phyloP scores from a whole-genome alignment of 2,329 filamentous ascomycete species.

The Clonostachys solani region DNA sequence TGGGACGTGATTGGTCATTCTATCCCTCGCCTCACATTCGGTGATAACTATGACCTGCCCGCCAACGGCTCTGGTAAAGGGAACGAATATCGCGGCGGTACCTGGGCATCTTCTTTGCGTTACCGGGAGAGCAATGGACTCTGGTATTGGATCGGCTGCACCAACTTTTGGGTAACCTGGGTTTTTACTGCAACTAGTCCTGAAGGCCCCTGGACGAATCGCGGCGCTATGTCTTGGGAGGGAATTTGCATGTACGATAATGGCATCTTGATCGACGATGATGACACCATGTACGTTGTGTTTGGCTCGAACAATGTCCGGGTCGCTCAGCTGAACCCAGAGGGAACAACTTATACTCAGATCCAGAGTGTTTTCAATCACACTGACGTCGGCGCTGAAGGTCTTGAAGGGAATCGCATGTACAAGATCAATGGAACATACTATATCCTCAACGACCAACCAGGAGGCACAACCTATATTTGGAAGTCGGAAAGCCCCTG shows the following conservation, averaged over 20 bases:
- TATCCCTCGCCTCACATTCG: conserved; percentile 38
- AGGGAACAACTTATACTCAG: conserved; percentile 39
- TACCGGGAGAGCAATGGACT: conserved; percentile 42
- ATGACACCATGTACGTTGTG: conserved; percentile 54
- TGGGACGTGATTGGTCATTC: conserved; percentile 42
- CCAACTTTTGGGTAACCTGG: conserved; percentile 44
- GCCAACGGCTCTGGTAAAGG: conserved; percentile 14
- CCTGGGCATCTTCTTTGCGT: conserved; percentile 49
- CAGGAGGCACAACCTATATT: conserved; percentile 35
- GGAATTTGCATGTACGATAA: conserved; percentile 52
- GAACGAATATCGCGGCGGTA: conserved; percentile 46
- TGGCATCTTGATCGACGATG: conserved; percentile 52
- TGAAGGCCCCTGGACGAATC: conserved; percentile 36
- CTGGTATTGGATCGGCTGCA: conserved; percentile 56
- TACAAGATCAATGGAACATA: conserved; percentile 54
- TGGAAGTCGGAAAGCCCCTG: conserved; percentile 43
- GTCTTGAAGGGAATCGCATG: conserved; percentile 45
- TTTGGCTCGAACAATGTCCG: conserved; percentile 44
- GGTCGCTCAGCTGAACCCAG: conserved; percentile 44
- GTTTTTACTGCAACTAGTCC: conserved; percentile 42
- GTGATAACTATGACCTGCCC: conserved; percentile 39
- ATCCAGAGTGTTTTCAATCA: conserved; percentile 19
- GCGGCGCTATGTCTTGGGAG: conserved; percentile 19
- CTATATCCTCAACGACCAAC: conserved; percentile 47
- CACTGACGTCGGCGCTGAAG: neutral